phyloP scores from a whole-genome alignment of 768 basidiomycete genomes.

The Krasilnikovozyma curviuscula region DNA sequence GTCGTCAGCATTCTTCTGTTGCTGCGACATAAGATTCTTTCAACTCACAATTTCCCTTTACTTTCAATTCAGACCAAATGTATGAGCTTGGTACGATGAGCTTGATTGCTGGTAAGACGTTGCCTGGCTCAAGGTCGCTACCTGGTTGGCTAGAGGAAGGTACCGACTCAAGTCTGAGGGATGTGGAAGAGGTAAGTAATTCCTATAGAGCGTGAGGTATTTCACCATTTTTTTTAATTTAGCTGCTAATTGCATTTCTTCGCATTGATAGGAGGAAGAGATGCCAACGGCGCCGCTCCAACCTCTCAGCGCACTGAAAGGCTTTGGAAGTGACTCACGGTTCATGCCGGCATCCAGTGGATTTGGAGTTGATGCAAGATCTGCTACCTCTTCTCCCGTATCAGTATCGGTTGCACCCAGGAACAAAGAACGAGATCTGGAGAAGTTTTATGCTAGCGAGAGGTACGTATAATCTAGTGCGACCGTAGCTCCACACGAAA shows the following conservation, averaged over 20 bases:
- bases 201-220: not conserved
- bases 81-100: conserved; percentile 47
- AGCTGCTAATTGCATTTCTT: not conserved
- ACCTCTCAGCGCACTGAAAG: conserved; percentile 19
- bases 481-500: not conserved
- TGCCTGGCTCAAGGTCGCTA: conserved; percentile 36
- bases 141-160: conserved; percentile 82
- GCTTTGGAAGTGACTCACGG: conserved; percentile 3
- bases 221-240: not conserved
- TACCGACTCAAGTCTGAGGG: conserved; percentile 56
- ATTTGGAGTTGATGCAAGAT: conserved; percentile 30
- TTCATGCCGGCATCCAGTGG: conserved; percentile 15
- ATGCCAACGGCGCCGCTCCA: conserved; percentile 19
- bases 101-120: conserved; percentile 39
- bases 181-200: conserved; percentile 28
- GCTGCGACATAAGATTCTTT: not conserved
- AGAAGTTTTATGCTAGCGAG: conserved; percentile 47
- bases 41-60: not conserved
- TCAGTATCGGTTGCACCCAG: conserved; percentile 26
- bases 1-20: not conserved
- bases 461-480: conserved; percentile 5
- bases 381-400: conserved; percentile 30
- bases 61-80: not conserved
- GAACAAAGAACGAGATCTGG: conserved; percentile 34
- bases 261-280: conserved; percentile 34